phyloP scores from a whole-genome alignment of 2,329 filamentous ascomycete species.

The Periconia sp. region DNA sequence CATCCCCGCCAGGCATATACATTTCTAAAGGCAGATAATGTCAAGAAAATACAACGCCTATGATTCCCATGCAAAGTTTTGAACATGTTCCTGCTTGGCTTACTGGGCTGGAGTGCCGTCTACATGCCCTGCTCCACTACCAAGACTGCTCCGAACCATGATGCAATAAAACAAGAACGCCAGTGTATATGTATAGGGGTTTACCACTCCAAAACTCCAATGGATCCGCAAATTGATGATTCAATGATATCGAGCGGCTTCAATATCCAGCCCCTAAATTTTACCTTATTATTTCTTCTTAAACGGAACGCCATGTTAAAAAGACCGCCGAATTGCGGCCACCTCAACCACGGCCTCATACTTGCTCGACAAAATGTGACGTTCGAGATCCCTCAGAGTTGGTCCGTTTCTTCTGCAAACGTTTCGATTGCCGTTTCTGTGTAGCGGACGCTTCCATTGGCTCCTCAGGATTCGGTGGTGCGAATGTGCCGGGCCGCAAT shows the following conservation, averaged over 20 bases:
- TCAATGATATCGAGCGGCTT: too few species aligned
- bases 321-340: too few species aligned
- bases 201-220: slow-evolving; percentile 1
- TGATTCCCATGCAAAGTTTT: neutral
- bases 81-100: too few species aligned
- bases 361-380: slow-evolving; percentile 42
- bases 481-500: slow-evolving; percentile 43
- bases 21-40: too few species aligned
- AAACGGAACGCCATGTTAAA: too few species aligned
- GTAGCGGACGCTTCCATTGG: slow-evolving; percentile 23
- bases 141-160: neutral
- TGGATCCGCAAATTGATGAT: neutral
- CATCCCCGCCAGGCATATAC: too few species aligned
- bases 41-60: too few species aligned
- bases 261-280: too few species aligned
- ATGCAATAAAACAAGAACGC: slow-evolving; percentile 1
- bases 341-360: slow-evolving; percentile 17
- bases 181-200: neutral
- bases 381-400: slow-evolving; percentile 31
- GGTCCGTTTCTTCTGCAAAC: slow-evolving; percentile 48
- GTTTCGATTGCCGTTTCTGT: slow-evolving; percentile 42
- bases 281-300: too few species aligned
- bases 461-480: slow-evolving; percentile 30
- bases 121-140: too few species aligned
- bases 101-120: too few species aligned